Conservation (phyloP, 2,329 filamentous ascomycete species). For the Colletotrichum musicola region DNA sequence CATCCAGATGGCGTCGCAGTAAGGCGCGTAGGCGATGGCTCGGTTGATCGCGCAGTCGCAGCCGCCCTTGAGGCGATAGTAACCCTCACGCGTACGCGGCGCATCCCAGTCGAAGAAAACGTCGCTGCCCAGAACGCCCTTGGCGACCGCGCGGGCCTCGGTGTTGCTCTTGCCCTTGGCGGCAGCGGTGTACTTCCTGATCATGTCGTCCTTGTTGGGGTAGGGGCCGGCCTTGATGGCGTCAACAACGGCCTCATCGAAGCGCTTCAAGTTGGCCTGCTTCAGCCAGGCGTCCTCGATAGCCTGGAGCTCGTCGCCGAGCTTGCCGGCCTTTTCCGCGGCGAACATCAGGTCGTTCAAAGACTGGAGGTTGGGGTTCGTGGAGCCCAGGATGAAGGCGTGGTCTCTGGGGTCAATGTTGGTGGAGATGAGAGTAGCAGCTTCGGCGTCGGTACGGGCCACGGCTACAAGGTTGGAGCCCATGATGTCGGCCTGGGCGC, state of each 20-base stretch:
- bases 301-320: slow-evolving; percentile 82
- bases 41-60: slow-evolving; percentile 93
- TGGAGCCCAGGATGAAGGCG: slow-evolving; percentile 89
- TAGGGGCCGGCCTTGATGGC: slow-evolving; percentile 78
- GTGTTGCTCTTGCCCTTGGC: slow-evolving; percentile 86
- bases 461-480: slow-evolving; percentile 90
- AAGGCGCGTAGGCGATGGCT: slow-evolving; percentile 91
- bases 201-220: slow-evolving; percentile 76
- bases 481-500: slow-evolving; percentile 99
- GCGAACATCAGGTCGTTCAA: slow-evolving; percentile 92
- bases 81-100: slow-evolving; percentile 93
- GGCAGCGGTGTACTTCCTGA: slow-evolving; percentile 74
- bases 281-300: slow-evolving; percentile 92
- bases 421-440: slow-evolving; percentile 95
- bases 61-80: slow-evolving; percentile 92
- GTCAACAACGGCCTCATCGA: slow-evolving; percentile 89
- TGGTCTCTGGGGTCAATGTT: slow-evolving; percentile 98
- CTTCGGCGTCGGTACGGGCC: slow-evolving; percentile 96
- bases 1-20: slow-evolving; percentile 99
- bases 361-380: slow-evolving; percentile 85
- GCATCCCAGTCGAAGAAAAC: slow-evolving; percentile 96
- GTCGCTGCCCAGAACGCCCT: slow-evolving; percentile 80
- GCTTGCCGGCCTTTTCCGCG: slow-evolving; percentile 86
- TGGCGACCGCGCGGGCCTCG: slow-evolving; percentile 85
- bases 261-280: slow-evolving; percentile 85